Evolutionary conservation across 2,329 filamentous ascomycete species (phyloP).

Genomic region (Aaosphaeria arxii): DNA sequence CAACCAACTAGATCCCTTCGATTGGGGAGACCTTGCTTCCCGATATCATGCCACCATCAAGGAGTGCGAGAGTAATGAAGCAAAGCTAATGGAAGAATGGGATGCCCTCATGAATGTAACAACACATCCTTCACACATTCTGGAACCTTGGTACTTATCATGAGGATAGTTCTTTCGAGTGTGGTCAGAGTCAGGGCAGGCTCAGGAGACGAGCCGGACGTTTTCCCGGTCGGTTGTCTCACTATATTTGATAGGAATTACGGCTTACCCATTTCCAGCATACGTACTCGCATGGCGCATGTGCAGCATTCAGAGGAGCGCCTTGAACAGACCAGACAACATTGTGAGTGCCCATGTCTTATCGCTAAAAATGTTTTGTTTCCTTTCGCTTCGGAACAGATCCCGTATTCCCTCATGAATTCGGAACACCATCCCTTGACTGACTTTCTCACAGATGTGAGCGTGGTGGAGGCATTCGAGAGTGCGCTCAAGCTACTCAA

Average conservation of each 20-base stretch:
- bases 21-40: conserved; percentile 74
- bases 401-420: not conserved
- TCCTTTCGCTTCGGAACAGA: not conserved
- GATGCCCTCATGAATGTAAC: conserved; percentile 44
- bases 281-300: conserved; percentile 75
- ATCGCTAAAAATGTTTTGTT: not conserved
- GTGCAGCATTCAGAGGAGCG: conserved; percentile 71
- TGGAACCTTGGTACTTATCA: conserved; percentile 8
- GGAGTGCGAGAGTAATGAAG: conserved; percentile 62
- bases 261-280: conserved; percentile 42
- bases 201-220: conserved; percentile 73
- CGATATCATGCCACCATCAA: conserved; percentile 66
- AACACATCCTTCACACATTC: not conserved
- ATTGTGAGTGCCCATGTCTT: conserved; percentile 60
- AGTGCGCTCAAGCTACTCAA: conserved; percentile 47
- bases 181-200: conserved; percentile 72
- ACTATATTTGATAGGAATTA: not conserved
- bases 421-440: not conserved
- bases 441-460: conserved; percentile 38
- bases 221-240: conserved; percentile 61
- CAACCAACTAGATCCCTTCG: conserved; percentile 53
- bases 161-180: conserved; percentile 69
- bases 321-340: conserved; percentile 71
- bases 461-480: conserved; percentile 48
- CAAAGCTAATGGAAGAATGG: conserved; percentile 64